Evolutionary conservation across 108 stramenopile species (phyloP).

Genomic region (Parmales sp.): DNA sequence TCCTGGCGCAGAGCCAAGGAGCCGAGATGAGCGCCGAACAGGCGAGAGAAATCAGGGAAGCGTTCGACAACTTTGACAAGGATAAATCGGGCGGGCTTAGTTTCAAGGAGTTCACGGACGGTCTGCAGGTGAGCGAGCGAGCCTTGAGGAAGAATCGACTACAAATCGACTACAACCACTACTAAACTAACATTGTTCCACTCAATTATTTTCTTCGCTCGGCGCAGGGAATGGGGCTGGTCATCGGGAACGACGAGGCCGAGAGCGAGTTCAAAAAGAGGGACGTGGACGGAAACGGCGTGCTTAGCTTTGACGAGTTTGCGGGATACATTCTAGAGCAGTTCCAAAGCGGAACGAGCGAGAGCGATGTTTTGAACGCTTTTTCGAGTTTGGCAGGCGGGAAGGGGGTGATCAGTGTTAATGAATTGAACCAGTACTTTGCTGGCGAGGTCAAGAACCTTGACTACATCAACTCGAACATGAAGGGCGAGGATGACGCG

Average conservation of each 20-base stretch:
- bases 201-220: too few species aligned
- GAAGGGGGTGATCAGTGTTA: neutral
- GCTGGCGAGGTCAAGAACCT: too few species aligned
- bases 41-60: constrained; percentile 8
- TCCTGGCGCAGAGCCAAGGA: neutral
- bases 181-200: too few species aligned
- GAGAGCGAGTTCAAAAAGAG: constrained; percentile 5
- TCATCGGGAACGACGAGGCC: neutral
- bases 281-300: neutral
- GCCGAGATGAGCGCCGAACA: constrained; percentile 2
- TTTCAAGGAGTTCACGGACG: constrained; percentile 7
- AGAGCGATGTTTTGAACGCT: neutral
- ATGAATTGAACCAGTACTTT: neutral
- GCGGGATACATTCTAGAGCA: constrained; percentile 3
- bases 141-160: too few species aligned
- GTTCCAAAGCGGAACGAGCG: neutral
- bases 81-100: neutral
- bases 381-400: neutral
- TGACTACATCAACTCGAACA: too few species aligned
- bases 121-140: too few species aligned
- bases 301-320: neutral
- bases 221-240: constrained; percentile 3
- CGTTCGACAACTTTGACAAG: constrained; percentile 10
- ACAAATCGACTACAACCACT: too few species aligned
- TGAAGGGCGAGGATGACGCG: too few species aligned